phyloP scores from a whole-genome alignment of 2,329 filamentous ascomycete genomes.

The Xylaria sp. region DNA sequence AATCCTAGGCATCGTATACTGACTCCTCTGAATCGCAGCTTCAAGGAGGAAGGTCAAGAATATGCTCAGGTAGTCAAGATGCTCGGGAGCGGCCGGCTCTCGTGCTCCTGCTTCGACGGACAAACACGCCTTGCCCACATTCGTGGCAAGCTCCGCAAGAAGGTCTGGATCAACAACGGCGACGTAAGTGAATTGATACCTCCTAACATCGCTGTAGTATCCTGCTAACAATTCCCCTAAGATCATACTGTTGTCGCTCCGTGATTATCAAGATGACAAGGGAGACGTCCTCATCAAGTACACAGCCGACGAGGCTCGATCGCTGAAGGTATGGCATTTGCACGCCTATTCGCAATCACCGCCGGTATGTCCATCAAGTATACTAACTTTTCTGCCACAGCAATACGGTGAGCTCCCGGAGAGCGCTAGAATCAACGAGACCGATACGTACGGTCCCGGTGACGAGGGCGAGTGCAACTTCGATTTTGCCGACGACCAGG shows the following conservation, averaged over 20 bases:
- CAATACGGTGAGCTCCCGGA: slow-evolving; percentile 98
- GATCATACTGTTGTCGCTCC: slow-evolving; percentile 88
- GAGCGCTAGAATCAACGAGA: slow-evolving; percentile 99
- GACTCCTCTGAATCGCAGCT: slow-evolving; percentile 53
- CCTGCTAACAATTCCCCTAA: slow-evolving; percentile 51
- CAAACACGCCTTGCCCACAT: slow-evolving; percentile 84
- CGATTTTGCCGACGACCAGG: slow-evolving; percentile 96
- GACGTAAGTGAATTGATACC: slow-evolving; percentile 42
- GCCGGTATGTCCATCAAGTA: not conserved
- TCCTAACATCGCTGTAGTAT: too few relatives aligned
- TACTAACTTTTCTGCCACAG: slow-evolving; percentile 28
- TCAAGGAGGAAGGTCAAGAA: slow-evolving; percentile 96
- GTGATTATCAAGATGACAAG: slow-evolving; percentile 94
- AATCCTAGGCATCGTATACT: slow-evolving; percentile 1
- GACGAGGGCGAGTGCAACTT: slow-evolving; percentile 97
- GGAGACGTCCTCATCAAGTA: slow-evolving; percentile 96
- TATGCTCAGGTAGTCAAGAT: slow-evolving; percentile 90
- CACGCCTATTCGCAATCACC: not conserved
- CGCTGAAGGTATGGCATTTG: slow-evolving; percentile 70
- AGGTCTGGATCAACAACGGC: slow-evolving; percentile 97
- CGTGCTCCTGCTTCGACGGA: slow-evolving; percentile 95
- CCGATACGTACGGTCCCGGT: slow-evolving; percentile 90
- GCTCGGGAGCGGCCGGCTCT: slow-evolving; percentile 93
- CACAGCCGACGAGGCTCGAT: slow-evolving; percentile 93
- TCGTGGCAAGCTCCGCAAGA: slow-evolving; percentile 98